Conservation (phyloP, 805 yeast genomes). For the Spencermartinsiella europaea region DNA sequence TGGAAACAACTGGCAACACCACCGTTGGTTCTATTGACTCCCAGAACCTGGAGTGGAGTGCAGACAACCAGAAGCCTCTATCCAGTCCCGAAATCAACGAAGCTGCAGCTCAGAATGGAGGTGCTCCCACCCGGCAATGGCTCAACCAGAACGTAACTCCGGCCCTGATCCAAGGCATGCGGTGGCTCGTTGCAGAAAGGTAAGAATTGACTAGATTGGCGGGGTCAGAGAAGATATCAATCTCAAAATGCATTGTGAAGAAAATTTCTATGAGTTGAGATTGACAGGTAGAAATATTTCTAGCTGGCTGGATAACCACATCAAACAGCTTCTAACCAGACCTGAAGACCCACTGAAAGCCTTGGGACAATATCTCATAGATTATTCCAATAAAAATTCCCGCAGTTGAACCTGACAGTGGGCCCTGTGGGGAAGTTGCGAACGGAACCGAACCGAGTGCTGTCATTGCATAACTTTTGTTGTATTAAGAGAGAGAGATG, state of each 20-base stretch:
- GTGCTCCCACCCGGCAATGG: slow-evolving; percentile 67
- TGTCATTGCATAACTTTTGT: too few relatives aligned
- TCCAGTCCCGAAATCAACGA: neutral
- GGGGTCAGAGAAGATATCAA: too few relatives aligned
- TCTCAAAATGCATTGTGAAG: too few relatives aligned
- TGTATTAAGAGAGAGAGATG: too few relatives aligned
- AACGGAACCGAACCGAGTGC: too few relatives aligned
- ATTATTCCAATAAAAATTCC: slow-evolving; percentile 11
- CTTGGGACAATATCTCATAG: slow-evolving; percentile 22
- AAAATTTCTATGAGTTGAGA: too few relatives aligned
- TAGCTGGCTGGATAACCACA: neutral
- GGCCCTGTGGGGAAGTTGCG: too few relatives aligned
- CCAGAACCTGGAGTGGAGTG: too few relatives aligned
- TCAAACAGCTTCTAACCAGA: slow-evolving; percentile 7
- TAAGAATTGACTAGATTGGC: slow-evolving; percentile 10
- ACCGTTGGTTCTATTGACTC: too few relatives aligned
- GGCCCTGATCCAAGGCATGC: slow-evolving; percentile 59
- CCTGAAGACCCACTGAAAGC: slow-evolving; percentile 24
- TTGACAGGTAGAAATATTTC: neutral
- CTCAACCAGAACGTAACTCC: slow-evolving; percentile 60
- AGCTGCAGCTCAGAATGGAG: slow-evolving; percentile 27
- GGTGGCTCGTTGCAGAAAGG: slow-evolving; percentile 44
- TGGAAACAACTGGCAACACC: too few relatives aligned
- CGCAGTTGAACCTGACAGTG: too few relatives aligned
- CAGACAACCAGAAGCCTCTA: too few relatives aligned